These are phyloP conservation scores for Stromatinia cepivora DNA, from an alignment of 2,329 filamentous ascomycete genomes.

Conservation along the genomic window DNA sequence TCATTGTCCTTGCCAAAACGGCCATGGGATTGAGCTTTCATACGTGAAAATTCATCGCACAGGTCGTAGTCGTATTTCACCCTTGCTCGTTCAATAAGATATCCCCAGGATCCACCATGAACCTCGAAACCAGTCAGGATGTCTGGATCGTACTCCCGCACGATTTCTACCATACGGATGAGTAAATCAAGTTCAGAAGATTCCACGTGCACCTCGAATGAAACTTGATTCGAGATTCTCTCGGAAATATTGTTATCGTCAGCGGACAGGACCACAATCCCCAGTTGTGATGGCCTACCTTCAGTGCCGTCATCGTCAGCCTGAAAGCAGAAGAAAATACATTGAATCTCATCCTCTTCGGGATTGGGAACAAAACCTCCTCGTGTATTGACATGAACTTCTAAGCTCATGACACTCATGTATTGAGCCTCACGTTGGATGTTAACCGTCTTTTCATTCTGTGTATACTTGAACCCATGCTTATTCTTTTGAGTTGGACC, in stretches of 20 bases:
- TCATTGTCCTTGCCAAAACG: conserved; percentile 84
- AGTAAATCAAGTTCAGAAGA: conserved; percentile 80
- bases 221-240: conserved; percentile 61
- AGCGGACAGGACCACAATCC: conserved; percentile 68
- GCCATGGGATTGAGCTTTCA: conserved; percentile 80
- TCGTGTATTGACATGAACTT: conserved; percentile 87
- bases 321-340: conserved; percentile 87
- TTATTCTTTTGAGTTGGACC: conserved; percentile 81
- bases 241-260: conserved; percentile 58
- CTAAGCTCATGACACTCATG: conserved; percentile 95
- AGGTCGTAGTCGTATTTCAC: conserved; percentile 87
- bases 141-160: conserved; percentile 82
- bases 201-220: conserved; percentile 70
- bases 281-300: conserved; percentile 58
- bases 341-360: conserved; percentile 82
- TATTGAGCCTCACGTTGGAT: conserved; percentile 84
- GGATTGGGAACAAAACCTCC: conserved; percentile 82
- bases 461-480: conserved; percentile 83
- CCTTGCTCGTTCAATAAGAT: conserved; percentile 84
- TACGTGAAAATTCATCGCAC: conserved; percentile 86
- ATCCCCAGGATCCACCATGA: conserved; percentile 92
- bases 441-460: conserved; percentile 70
- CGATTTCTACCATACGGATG: conserved; percentile 81
- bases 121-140: conserved; percentile 95
- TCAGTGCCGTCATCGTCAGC: conserved; percentile 64